Base-by-base conservation (phyloP, 495 filamentous ascomycete genomes). In the Halenospora varia region DNA sequence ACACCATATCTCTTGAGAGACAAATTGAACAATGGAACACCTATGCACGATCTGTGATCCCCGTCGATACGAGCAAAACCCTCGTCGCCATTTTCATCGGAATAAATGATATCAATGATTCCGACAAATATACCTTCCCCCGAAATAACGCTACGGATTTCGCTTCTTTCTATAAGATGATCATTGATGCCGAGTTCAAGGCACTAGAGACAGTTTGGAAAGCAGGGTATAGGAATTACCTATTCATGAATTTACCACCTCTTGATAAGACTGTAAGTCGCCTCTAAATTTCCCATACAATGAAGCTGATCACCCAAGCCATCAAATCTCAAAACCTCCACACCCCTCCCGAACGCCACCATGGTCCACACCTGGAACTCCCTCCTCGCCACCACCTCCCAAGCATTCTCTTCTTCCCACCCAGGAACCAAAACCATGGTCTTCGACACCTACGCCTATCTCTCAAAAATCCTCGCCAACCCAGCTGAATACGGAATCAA, bases 21-120 rank as follows among this genome's bases (percentile, higher is more conserved):
- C 51, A 59, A 50, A 63, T 56, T 18, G 20, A 87, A 50, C 73
- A 88, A 15, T 80, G 87, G 11, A 61, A 59, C 26, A 77, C 75
- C 2, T 82, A 75, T 41, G 41, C 52, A 1, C 71, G 73, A 4
- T 74, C 71, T 0, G 82, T 86, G 3, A 68, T 84, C 9, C 80
- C 76, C 20, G 66, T 88, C 23, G 75, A 76, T 26, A 70, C 78
- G 1, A 64, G 72, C 11, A 74, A 87, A 57, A 72, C 78, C 1
- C 73, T 92, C 23, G 87, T 89, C 67, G 80, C 78, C 1, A 70
- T 88, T 42, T 93, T 84, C 80, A 86, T 92, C 51, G 88, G 88
- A 26, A 84, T 93, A 56, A 93, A 93, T 59, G 89, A 93, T 61
- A 76, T 90, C 13, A 84, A 85, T 1, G 84, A 84, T 63, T 75